A percentile compares a stretch with the other conserved stretches of the same genome.
phyloP scores from a whole-genome alignment of 176 grass and related monocot species.

The Urochloa ruziziensis region DNA sequence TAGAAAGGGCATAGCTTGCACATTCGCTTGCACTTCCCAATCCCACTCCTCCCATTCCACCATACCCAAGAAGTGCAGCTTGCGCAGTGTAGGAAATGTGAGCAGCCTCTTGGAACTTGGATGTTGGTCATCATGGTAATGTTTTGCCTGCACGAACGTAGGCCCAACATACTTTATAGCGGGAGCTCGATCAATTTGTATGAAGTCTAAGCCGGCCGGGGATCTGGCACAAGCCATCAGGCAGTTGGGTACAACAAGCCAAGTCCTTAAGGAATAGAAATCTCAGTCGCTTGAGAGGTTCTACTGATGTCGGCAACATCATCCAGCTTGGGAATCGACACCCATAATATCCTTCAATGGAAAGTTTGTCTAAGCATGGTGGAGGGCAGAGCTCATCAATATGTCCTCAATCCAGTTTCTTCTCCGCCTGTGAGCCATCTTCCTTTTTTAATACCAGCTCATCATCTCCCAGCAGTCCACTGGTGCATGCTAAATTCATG shows the following conservation, averaged over 20 bases:
- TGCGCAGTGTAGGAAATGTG: not conserved
- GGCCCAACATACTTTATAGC: not conserved
- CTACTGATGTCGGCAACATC: too few relatives aligned
- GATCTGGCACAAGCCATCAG: not conserved
- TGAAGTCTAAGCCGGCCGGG: not conserved
- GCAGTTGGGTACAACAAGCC: not conserved
- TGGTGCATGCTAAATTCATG: not conserved
- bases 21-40: too few relatives aligned
- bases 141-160: not conserved
- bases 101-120: too few relatives aligned
- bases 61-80: not conserved
- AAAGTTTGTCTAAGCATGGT: not conserved
- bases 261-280: not conserved
- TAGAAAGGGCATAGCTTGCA: conserved; percentile 5
- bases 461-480: too few relatives aligned
- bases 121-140: not conserved
- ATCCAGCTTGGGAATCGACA: not conserved
- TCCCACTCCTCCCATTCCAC: too few relatives aligned
- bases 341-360: not conserved
- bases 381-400: not conserved
- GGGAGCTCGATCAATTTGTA: not conserved
- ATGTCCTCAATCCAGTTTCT: not conserved
- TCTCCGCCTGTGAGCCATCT: not conserved
- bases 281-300: too few relatives aligned
- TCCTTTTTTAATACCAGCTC: too few relatives aligned